Conservation (phyloP, 495 filamentous ascomycete species). For the Penicillium waksmanii region DNA sequence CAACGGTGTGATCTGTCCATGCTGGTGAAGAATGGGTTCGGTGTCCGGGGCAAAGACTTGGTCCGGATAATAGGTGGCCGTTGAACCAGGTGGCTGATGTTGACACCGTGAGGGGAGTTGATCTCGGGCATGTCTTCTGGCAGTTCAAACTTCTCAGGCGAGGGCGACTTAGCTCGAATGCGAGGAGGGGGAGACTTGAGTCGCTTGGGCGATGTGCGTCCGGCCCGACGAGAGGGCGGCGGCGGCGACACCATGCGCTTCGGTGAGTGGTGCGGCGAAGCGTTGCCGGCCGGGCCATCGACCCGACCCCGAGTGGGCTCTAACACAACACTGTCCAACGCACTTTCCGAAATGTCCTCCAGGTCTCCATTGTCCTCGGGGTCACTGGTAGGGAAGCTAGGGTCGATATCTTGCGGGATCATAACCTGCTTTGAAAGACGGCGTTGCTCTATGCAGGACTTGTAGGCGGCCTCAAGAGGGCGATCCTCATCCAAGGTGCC, state of each 20-base stretch:
- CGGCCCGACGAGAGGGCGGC: constrained; percentile 66
- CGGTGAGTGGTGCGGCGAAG: constrained; percentile 43
- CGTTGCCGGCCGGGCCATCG: constrained; percentile 32
- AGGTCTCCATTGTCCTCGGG: constrained; percentile 82
- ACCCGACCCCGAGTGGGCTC: constrained; percentile 41
- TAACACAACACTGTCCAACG: constrained; percentile 40
- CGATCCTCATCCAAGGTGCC: constrained; percentile 96
- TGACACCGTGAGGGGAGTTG: constrained; percentile 37
- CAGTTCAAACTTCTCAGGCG: constrained; percentile 34
- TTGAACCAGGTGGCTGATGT: constrained; percentile 64
- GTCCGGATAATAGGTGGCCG: constrained; percentile 67
- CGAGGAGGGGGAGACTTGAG: constrained; percentile 55
- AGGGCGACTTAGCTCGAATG: constrained; percentile 32
- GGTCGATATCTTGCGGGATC: constrained; percentile 95
- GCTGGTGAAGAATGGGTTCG: constrained; percentile 65
- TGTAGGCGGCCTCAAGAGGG: constrained; percentile 88
- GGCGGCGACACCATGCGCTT: constrained; percentile 59
- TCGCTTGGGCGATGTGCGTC: constrained; percentile 69
- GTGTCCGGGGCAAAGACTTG: constrained; percentile 76
- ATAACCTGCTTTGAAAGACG: constrained; percentile 75
- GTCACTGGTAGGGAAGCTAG: constrained; percentile 93
- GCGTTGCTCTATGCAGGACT: constrained; percentile 79
- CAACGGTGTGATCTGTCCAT: constrained; percentile 41
- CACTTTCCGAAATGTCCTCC: constrained; percentile 59
- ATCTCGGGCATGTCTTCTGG: constrained; percentile 32